Percentiles rank a stretch among this genome's conserved stretches.
phyloP scores from a whole-genome alignment of 345 rosid species.

The Mercurialis annua region DNA sequence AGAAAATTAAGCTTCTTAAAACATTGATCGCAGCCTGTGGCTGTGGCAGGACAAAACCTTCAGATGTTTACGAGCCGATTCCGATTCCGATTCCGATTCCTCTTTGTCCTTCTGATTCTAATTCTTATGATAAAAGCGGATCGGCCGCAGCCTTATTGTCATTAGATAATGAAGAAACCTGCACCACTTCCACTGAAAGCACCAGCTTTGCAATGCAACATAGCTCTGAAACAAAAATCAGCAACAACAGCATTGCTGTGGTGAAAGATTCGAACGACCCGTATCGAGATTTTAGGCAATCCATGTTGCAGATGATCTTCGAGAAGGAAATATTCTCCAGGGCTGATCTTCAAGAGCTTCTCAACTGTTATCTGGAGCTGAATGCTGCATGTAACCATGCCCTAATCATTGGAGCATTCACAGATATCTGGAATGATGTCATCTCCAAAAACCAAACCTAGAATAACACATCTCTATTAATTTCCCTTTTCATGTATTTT shows the following conservation, averaged over 20 bases:
- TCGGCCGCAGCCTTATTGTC: neutral
- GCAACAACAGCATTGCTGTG: slow-evolving; percentile 39
- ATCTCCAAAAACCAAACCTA: neutral
- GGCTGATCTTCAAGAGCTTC: slow-evolving; percentile 47
- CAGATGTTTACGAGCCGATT: slow-evolving; percentile 37
- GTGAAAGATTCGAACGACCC: slow-evolving; percentile 53
- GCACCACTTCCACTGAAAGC: slow-evolving; percentile 18
- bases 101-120: neutral
- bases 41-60: slow-evolving; percentile 32
- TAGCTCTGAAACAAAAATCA: slow-evolving; percentile 28
- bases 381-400: slow-evolving; percentile 44
- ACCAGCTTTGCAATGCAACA: slow-evolving; percentile 4
- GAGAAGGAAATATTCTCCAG: slow-evolving; percentile 44
- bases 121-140: neutral
- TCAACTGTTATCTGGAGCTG: slow-evolving; percentile 46
- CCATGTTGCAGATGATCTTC: slow-evolving; percentile 56
- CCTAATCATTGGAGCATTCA: slow-evolving; percentile 45
- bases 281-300: slow-evolving; percentile 43
- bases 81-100: slow-evolving; percentile 18
- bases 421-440: slow-evolving; percentile 39
- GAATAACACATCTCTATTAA: neutral
- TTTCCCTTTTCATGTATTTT: too few species aligned
- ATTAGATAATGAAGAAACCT: slow-evolving; percentile 7
- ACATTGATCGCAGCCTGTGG: slow-evolving; percentile 16
- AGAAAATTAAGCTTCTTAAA: slow-evolving; percentile 6